Evolutionary conservation across 768 basidiomycete genomes (phyloP).

Genomic region (Hypsizygus marmoreus): DNA sequence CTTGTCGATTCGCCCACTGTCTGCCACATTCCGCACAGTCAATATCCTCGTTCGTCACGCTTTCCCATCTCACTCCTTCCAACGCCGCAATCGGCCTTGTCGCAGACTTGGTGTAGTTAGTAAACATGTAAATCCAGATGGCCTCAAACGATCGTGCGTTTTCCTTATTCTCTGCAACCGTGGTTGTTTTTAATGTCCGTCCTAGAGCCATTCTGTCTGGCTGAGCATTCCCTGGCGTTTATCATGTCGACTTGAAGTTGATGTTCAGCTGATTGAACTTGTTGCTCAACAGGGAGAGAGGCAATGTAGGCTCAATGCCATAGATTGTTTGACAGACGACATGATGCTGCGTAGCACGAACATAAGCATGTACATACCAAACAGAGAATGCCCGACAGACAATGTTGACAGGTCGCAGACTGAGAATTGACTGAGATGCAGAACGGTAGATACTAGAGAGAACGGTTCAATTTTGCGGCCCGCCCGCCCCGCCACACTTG

Average conservation of each 20-base stretch:
- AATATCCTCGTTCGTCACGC: no score
- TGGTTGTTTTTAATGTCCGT: background rate
- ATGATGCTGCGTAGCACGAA: conserved; percentile 30
- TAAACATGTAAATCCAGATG: conserved; percentile 41
- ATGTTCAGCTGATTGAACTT: background rate
- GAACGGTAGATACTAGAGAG: no score
- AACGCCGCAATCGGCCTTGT: conserved; percentile 8
- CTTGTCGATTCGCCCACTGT: no score
- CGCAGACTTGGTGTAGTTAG: conserved; percentile 34
- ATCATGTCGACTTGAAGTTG: background rate
- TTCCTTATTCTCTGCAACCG: background rate
- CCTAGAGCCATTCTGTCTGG: conserved; percentile 27
- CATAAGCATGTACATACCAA: no score
- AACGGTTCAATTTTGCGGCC: no score
- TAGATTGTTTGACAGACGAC: conserved; percentile 43
- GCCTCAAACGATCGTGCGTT: conserved; percentile 36
- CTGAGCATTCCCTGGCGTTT: conserved; percentile 24
- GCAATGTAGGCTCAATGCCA: conserved; percentile 46
- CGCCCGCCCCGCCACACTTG: no score
- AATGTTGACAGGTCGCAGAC: no score
- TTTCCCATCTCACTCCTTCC: background rate
- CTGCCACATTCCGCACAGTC: no score
- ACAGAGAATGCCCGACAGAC: no score
- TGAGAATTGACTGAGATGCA: no score
- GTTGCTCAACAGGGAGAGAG: conserved; percentile 28